Percentiles rank a stretch among this genome's conserved stretches.
Evolutionary conservation across 140 eudicot species (phyloP).

Genomic region (Erigeron philadelphicus): DNA sequence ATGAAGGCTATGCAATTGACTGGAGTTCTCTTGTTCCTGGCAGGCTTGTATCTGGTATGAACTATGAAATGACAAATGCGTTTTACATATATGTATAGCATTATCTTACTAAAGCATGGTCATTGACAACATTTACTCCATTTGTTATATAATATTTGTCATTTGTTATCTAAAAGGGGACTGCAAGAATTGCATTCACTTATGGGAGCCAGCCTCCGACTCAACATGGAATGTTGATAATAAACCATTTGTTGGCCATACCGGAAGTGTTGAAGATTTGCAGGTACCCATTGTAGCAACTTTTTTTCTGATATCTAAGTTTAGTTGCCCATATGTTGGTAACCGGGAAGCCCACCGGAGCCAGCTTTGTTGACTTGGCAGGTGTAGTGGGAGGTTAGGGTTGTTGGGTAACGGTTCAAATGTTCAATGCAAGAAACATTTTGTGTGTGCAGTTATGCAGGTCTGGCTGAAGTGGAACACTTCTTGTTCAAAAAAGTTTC

Average conservation of each 20-base stretch:
- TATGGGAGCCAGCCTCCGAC: constrained; percentile 89
- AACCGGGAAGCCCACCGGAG: too few relatives aligned
- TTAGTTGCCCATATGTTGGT: not conserved
- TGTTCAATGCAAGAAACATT: too few relatives aligned
- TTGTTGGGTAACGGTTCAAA: too few relatives aligned
- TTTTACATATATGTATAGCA: not conserved
- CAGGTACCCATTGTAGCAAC: constrained; percentile 40
- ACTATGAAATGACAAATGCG: not conserved
- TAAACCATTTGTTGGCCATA: constrained; percentile 83
- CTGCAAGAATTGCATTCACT: constrained; percentile 66
- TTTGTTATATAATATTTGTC: not conserved
- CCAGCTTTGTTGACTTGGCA: too few relatives aligned
- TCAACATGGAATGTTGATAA: constrained; percentile 70
- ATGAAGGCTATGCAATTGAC: constrained; percentile 96
- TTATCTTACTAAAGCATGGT: not conserved
- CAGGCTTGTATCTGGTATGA: constrained; percentile 79
- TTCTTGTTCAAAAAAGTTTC: too few relatives aligned
- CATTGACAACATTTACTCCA: not conserved
- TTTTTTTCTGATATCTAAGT: not conserved
- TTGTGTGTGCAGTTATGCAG: too few relatives aligned
- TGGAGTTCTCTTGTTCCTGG: constrained; percentile 94
- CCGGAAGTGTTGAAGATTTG: constrained; percentile 89
- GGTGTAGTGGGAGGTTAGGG: too few relatives aligned
- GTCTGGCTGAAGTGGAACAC: too few relatives aligned
- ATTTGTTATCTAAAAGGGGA: constrained; percentile 50